These are phyloP conservation scores for Tremella fuciformis DNA, from an alignment of 768 basidiomycete genomes.

Conservation along the genomic window DNA sequence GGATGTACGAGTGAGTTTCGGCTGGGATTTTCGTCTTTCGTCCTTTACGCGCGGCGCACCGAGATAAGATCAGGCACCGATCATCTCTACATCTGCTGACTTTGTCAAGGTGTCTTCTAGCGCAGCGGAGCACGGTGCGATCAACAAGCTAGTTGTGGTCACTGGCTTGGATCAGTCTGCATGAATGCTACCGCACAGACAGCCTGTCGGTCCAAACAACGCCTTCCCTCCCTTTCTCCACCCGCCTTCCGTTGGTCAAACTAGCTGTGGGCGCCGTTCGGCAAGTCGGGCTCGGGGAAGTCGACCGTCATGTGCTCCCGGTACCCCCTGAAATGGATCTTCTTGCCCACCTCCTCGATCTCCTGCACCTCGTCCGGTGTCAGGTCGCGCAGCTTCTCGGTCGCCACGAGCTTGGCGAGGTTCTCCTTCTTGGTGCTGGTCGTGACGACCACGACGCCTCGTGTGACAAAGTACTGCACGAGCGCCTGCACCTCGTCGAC, in stretches of 20 bases:
- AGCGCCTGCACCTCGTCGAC: conserved; percentile 31
- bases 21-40: no score
- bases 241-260: background rate
- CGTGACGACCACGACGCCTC: conserved; percentile 45
- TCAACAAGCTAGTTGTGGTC: no score
- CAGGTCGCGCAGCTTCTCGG: conserved; percentile 32
- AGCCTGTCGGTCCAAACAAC: no score
- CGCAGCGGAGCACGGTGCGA: no score
- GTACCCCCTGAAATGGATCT: conserved; percentile 48
- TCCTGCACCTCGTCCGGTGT: conserved; percentile 47
- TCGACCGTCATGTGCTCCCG: conserved; percentile 47
- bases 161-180: no score
- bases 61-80: no score
- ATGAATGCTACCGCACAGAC: no score
- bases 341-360: conserved; percentile 46
- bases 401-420: conserved; percentile 38
- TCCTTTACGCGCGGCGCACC: no score
- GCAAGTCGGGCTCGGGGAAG: conserved; percentile 42
- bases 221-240: background rate
- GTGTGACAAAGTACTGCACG: conserved; percentile 42
- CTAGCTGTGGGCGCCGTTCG: conserved; percentile 12
- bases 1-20: no score
- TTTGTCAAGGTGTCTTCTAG: no score
- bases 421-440: conserved; percentile 29
- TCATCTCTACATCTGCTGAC: no score